Evolutionary conservation across 176 grass and related monocot species (phyloP), one percentile per base, ranked within the genome.

Genomic region (Tillandsia fasciculata): DNA sequence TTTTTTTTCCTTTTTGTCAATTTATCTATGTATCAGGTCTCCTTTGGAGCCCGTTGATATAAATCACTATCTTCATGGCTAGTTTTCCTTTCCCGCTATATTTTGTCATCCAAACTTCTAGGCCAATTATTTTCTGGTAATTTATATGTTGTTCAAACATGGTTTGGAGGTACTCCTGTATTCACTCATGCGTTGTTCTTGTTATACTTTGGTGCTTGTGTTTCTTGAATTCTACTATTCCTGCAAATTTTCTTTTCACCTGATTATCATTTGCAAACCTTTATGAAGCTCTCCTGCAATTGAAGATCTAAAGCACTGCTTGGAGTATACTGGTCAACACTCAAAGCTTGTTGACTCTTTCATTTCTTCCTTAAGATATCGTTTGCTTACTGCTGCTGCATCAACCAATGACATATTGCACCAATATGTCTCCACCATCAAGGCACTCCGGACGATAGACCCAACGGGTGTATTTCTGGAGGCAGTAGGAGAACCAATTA

Each of bases 361-460:
- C 83, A 96, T 96, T 72, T 92, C 93, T 11, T 92, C 93, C 3
- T 72, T 96, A 64, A 84, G 80, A 85, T 92, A 92, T 76, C 93
- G 93, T 49, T 74, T 96, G 67, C 76, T 96, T 74, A 96, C 88
- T 53, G 93, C 93, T 75, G 93, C 88, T 80, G 93, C 93, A 69
- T 92, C 93, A 80, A 96, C 93, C 67, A 90, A 96, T 79, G 88
- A 96, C 73, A 96, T 96, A 83, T 84, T 96, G 81, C 93, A 96
- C 71, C 93, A 96, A 74, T 96, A 96, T 52, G 86, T 96, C 51
- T 96, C 93, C 77, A 92, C 88, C 64, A 96, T 92, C 74, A 96
- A 96, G 72, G 88, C 93, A 14, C 70, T 96, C 26, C 81, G 84
- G 64, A 90, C 89, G 65, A 96, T 96, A 70, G 93, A 96, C 49